Base-by-base conservation (phyloP, 1,284 basidiomycete genomes). In the Puccinia horiana region DNA sequence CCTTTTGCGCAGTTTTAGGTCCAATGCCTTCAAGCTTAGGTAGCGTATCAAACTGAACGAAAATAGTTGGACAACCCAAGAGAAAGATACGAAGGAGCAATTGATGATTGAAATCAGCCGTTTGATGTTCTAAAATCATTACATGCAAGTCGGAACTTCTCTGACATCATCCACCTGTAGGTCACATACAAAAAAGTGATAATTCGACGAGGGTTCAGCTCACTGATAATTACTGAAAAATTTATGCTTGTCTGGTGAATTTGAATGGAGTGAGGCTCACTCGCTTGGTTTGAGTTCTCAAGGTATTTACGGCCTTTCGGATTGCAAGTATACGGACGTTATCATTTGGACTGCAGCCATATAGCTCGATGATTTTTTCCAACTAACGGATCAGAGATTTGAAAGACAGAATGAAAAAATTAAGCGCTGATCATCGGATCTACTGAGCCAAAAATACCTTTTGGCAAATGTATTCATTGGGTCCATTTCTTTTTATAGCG, bases 391-490 rank as follows among this genome's bases (percentile, higher is more conserved):
- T 44, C 23, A 11, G 6, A 14, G 5, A 35, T 52, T 52, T 52
- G 23, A 40, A 35, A 16, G 16, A 1, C 29, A 63, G 1, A 35
- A 63, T 2, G 26, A 63, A 63, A 32, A 8, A 63, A 63, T 4
- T 63, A 32, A 63, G 61, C 61, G 29, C 26, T 63, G 12, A 14
- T 63, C 32, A 35, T 32, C 32, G 61, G 61, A 40, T 63, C 20
- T 1, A 35, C 37, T 69, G 67, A 69, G 20, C 67, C 61, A 35
- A 32, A 63, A 63, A 63, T 63, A 76, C 74, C 54, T 76, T 76
- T 8, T 63, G 37, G n/a, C 74, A 76, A 61, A 76, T 63, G 35
- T 76, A 54, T 76, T 58, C 74, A 56, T 76, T 76, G 9, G 74
- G 74, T 37, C 74, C 74, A 44, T 58, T 63, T 63, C 42, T 76